These are phyloP conservation scores for Alternaria ethzedia DNA, from an alignment of 2,329 filamentous ascomycete genomes.

Conservation along the genomic window DNA sequence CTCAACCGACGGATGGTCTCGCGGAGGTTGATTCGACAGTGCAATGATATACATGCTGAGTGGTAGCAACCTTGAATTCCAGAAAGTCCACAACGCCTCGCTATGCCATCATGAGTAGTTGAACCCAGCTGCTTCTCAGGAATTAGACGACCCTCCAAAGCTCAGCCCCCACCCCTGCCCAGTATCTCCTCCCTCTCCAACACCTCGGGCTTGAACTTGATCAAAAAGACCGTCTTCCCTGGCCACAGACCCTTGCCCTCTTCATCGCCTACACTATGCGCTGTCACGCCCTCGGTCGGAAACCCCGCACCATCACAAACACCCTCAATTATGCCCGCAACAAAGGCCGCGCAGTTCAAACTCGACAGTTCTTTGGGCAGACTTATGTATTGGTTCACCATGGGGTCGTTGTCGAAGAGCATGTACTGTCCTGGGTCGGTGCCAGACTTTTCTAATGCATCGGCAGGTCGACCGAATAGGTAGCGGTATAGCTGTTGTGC, in stretches of 20 bases:
- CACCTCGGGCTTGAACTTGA: constrained; percentile 91
- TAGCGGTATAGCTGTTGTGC: constrained; percentile 91
- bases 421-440: constrained; percentile 94
- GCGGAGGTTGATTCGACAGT: neutral
- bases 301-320: constrained; percentile 94
- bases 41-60: neutral
- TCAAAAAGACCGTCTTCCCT: constrained; percentile 91
- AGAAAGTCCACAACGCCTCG: constrained; percentile 19
- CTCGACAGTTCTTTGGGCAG: constrained; percentile 95
- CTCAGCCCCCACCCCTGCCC: constrained; percentile 61
- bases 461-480: constrained; percentile 88
- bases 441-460: constrained; percentile 88
- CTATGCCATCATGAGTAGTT: constrained; percentile 14
- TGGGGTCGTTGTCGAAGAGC: constrained; percentile 97
- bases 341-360: constrained; percentile 94
- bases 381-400: constrained; percentile 92
- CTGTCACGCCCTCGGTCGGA: constrained; percentile 80
- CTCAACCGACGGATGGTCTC: neutral
- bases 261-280: constrained; percentile 71
- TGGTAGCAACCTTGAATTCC: neutral
- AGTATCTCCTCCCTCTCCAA: constrained; percentile 88
- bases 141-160: neutral
- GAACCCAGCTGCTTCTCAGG: neutral
- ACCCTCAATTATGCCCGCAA: constrained; percentile 93
- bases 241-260: constrained; percentile 75